These are phyloP conservation scores for Tetrahymena borealis DNA, from an alignment of 73 alveolate species.

Conservation along the genomic window DNA sequence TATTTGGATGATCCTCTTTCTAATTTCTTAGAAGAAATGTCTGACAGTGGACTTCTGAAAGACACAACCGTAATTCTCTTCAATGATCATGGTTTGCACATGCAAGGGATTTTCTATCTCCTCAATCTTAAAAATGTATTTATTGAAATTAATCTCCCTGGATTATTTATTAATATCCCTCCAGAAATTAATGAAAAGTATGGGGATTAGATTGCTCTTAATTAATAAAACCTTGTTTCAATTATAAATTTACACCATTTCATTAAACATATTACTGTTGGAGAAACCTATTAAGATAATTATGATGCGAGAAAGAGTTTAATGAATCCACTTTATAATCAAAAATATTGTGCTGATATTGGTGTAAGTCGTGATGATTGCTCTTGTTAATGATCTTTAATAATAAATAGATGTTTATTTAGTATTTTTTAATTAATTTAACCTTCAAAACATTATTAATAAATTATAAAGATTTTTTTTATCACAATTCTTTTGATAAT, in stretches of 20 bases:
- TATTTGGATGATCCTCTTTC: conserved; percentile 65
- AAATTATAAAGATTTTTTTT: too few species aligned
- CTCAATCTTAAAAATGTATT: not conserved
- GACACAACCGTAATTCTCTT: conserved; percentile 58
- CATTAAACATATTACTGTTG: not conserved
- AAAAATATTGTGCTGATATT: not conserved
- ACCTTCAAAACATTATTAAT: too few species aligned
- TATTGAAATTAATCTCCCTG: not conserved
- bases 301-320: too few species aligned
- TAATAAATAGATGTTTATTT: too few species aligned
- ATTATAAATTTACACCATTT: not conserved
- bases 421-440: too few species aligned
- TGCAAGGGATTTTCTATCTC: conserved; percentile 9
- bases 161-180: not conserved
- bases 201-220: not conserved
- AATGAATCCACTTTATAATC: not conserved
- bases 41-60: conserved; percentile 7
- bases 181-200: not conserved
- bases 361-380: not conserved
- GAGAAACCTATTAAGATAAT: not conserved
- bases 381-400: not conserved
- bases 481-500: too few species aligned
- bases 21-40: conserved; percentile 54
- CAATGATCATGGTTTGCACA: conserved; percentile 66
- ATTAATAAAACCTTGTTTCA: not conserved